These are phyloP conservation scores for Herpetomonas tarakana DNA, from an alignment of 208 protist genomes.

Conservation along the genomic window DNA sequence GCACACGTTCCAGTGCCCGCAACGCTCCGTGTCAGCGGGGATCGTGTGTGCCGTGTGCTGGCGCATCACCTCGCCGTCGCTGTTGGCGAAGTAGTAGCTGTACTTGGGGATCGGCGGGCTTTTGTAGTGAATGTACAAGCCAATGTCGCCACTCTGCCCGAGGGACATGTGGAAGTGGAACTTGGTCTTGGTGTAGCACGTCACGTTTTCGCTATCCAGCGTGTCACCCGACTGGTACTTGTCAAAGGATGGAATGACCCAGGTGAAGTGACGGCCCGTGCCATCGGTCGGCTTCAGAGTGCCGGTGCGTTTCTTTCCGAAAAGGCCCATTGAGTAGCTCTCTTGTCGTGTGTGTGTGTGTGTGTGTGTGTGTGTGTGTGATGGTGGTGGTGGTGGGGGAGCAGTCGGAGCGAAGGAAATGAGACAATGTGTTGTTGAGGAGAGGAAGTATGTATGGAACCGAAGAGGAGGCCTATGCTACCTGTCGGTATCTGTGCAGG, in stretches of 20 bases:
- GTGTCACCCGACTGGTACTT: conserved; percentile 23
- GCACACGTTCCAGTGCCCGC: conserved; percentile 87
- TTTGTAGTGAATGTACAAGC: conserved; percentile 89
- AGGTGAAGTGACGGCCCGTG: conserved; percentile 51
- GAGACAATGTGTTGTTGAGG: background rate
- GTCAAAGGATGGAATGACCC: conserved; percentile 69
- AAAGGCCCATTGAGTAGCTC: conserved; percentile 47
- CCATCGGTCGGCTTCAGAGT: conserved; percentile 43
- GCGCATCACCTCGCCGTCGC: conserved; percentile 50
- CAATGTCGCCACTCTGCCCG: conserved; percentile 43
- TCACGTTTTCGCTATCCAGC: conserved; percentile 71
- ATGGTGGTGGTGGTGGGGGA: background rate
- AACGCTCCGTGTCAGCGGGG: conserved; percentile 67
- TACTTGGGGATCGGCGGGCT: conserved; percentile 84
- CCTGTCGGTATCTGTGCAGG: too few species aligned
- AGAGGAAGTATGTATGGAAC: background rate
- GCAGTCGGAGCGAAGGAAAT: conserved; percentile 1
- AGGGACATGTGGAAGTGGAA: conserved; percentile 88
- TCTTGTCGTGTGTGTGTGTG: background rate
- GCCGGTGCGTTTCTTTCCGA: conserved; percentile 69
- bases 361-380: background rate
- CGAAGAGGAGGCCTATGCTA: background rate
- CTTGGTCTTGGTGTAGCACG: conserved; percentile 57
- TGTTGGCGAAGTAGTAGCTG: conserved; percentile 83
- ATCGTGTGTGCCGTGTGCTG: conserved; percentile 90